Conservation (phyloP, 805 yeast species). For the Saccharomyces mikatae region DNA sequence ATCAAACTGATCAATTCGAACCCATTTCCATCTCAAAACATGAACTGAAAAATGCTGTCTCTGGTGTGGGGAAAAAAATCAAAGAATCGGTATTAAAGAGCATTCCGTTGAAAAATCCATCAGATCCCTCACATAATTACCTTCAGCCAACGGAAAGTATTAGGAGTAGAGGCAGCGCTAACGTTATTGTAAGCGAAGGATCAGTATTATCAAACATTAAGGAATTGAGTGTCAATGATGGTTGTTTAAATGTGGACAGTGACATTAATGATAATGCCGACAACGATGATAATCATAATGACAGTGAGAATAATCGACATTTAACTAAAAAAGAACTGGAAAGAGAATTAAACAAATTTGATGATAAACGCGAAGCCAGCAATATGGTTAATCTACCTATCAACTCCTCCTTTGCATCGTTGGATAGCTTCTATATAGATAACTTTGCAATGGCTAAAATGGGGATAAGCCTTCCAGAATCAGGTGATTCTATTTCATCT, state of each 20-base stretch:
- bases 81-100: conserved; percentile 28
- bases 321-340: conserved; percentile 14
- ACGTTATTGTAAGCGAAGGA: conserved; percentile 20
- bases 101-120: conserved; percentile 4
- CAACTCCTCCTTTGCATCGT: conserved; percentile 62
- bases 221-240: not conserved
- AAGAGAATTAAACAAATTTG: conserved; percentile 20
- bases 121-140: not conserved
- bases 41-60: conserved; percentile 69
- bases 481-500: not conserved
- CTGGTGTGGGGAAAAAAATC: conserved; percentile 68
- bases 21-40: conserved; percentile 54
- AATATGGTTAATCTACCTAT: conserved; percentile 58
- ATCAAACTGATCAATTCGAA: conserved; percentile 25
- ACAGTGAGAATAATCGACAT: conserved; percentile 3
- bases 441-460: conserved; percentile 33
- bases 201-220: conserved; percentile 13
- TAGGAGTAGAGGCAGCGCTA: conserved; percentile 7
- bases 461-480: conserved; percentile 2
- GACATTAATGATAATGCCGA: conserved; percentile 4
- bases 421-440: conserved; percentile 55
- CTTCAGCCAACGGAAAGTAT: not conserved
- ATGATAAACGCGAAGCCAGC: conserved; percentile 16
- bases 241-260: not conserved
- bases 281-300: conserved; percentile 1